These are phyloP conservation scores for Stagonosporopsis chrysanthemi DNA, from an alignment of 2,329 filamentous ascomycete genomes.

Conservation along the genomic window DNA sequence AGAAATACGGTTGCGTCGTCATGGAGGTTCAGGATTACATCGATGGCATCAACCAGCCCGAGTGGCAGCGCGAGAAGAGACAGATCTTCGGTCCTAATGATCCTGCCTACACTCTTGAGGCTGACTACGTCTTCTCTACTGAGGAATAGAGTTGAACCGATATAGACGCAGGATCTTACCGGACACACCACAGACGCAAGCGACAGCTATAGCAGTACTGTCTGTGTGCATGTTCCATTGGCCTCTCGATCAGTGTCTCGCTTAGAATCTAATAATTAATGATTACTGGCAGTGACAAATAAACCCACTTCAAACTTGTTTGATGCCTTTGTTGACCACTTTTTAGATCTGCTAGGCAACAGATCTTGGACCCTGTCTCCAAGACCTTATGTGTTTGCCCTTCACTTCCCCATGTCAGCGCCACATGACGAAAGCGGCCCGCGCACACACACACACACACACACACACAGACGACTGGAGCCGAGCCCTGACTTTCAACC, in stretches of 20 bases:
- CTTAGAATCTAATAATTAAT: slow-evolving; percentile 16
- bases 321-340: neutral
- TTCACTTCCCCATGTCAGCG: slow-evolving; percentile 10
- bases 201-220: neutral
- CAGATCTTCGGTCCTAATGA: slow-evolving; percentile 58
- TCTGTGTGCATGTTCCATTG: neutral
- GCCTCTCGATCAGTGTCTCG: neutral
- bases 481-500: neutral
- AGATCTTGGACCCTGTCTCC: neutral
- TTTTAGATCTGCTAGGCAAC: neutral
- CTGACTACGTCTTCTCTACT: slow-evolving; percentile 54
- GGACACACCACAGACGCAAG: neutral
- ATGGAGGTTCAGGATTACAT: slow-evolving; percentile 95
- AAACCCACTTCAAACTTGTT: neutral
- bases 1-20: slow-evolving; percentile 84
- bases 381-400: neutral
- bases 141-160: slow-evolving; percentile 14
- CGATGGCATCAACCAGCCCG: slow-evolving; percentile 88
- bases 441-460: slow-evolving; percentile 1
- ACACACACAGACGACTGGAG: neutral
- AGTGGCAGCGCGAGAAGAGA: slow-evolving; percentile 74
- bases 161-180: neutral
- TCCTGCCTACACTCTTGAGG: slow-evolving; percentile 54
- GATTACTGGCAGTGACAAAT: neutral
- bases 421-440: neutral